Evolutionary conservation across 176 grass and related monocot species (phyloP).

Genomic region (Bonia amplexicaulis): DNA sequence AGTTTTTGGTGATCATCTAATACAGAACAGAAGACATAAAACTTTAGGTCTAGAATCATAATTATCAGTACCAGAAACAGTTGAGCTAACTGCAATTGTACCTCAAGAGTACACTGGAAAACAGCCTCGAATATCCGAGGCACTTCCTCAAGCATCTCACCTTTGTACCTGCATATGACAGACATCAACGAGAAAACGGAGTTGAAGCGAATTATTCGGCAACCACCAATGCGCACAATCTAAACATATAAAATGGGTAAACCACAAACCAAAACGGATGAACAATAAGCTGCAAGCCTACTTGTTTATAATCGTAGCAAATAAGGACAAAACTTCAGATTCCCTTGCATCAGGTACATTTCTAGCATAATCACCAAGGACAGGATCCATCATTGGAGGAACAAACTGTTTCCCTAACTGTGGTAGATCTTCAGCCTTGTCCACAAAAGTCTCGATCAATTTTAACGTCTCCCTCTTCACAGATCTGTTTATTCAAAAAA

Average conservation of each 20-base stretch:
- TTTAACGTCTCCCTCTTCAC: constrained; percentile 98
- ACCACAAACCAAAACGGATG: not conserved
- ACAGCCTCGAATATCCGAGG: constrained; percentile 94
- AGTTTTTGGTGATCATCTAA: constrained; percentile 99
- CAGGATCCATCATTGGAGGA: constrained; percentile 99
- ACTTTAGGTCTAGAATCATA: too few species aligned
- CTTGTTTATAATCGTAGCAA: constrained; percentile 99
- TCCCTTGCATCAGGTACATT: constrained; percentile 99
- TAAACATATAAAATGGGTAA: not conserved
- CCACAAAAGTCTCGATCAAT: constrained; percentile 97
- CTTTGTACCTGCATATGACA: constrained; percentile 62
- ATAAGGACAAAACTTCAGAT: constrained; percentile 96
- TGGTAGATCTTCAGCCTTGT: constrained; percentile 96
- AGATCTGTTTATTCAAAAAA: constrained; percentile 53
- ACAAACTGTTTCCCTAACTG: constrained; percentile 96
- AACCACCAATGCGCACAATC: not conserved
- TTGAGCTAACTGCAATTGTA: not conserved
- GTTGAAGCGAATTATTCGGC: too few species aligned
- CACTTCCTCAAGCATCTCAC: constrained; percentile 88
- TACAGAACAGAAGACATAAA: constrained; percentile 21
- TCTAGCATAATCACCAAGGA: constrained; percentile 93
- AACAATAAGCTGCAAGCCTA: not conserved
- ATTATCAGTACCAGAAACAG: not conserved
- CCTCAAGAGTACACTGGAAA: constrained; percentile 98
- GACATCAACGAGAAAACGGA: too few species aligned